These are phyloP conservation scores for Apiotrichum mycotoxinovorans DNA, from an alignment of 1,284 basidiomycete genomes.

Conservation along the genomic window DNA sequence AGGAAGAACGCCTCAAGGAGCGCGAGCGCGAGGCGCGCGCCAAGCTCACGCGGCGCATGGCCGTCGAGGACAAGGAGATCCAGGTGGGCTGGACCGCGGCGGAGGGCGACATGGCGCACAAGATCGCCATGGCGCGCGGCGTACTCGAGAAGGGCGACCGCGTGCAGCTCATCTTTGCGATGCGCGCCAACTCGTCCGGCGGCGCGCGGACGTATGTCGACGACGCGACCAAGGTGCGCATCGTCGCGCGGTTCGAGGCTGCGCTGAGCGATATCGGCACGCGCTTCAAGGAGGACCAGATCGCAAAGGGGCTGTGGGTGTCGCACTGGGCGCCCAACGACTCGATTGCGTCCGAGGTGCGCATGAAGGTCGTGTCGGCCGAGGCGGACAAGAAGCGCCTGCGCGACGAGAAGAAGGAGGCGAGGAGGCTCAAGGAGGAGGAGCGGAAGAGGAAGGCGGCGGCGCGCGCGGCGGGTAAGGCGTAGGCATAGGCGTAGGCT, in stretches of 20 bases:
- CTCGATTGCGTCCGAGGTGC: conserved; percentile 80
- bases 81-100: conserved; percentile 45
- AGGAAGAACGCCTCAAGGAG: conserved; percentile 26
- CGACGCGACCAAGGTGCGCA: conserved; percentile 51
- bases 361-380: conserved; percentile 66
- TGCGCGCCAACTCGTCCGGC: conserved; percentile 18
- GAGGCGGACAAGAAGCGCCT: conserved; percentile 58
- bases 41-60: conserved; percentile 26
- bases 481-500: not conserved
- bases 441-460: conserved; percentile 97
- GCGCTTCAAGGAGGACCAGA: conserved; percentile 77
- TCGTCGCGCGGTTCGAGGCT: conserved; percentile 56
- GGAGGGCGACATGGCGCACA: conserved; percentile 39
- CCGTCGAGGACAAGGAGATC: conserved; percentile 43
- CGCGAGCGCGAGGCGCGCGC: conserved; percentile 26
- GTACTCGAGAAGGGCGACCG: conserved; percentile 43
- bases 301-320: conserved; percentile 68
- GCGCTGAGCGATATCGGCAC: conserved; percentile 73
- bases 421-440: conserved; percentile 58
- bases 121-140: conserved; percentile 28
- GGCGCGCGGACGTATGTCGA: conserved; percentile 9
- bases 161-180: conserved; percentile 43
- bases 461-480: conserved; percentile 23
- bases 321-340: conserved; percentile 70
- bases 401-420: conserved; percentile 32